Base-by-base conservation (phyloP, 208 protist genomes). In the Trypanosoma melophagium region DNA sequence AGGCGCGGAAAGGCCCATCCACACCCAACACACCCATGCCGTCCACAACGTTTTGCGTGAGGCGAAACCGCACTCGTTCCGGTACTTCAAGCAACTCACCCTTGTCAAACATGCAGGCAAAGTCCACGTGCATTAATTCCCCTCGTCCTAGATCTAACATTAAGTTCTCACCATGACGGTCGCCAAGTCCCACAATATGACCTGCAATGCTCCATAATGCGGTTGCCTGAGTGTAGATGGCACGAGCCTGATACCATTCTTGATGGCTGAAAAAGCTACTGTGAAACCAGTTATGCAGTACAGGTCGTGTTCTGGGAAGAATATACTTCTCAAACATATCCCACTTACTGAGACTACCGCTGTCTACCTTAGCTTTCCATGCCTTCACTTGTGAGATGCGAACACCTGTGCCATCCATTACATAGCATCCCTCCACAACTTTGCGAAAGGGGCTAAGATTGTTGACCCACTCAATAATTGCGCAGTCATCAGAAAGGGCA, bases 31-130 rank as follows among this genome's bases (percentile, higher is more conserved):
- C 79, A 5, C 98, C 97, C 81, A 99, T 97, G 1, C 69, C 95
- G 70, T 99, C 96, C 9, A 98, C 81, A 47, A 99, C 66, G 74
- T 99, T 99, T 59, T 92, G 94, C 14, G 98, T 99, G 1, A 99
- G 84, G 21, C 98, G 87, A 80, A 99, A 99, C 17, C 97, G 97
- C 40, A 99, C 98, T 24, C 79, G 71, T 79, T 99, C 97, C 0
- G 97, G 94, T 10, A 98, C 81, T 31, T 88, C 66, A 1, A 99
- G 87, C 24, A 79, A 87, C 80, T 97, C 90, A 16, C 93, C 98
- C 61, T 97, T 97, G 76, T 99, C 97, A 71, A 99, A 99, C 75
- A 99, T 88, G 69, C 91, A 97, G 1, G 87, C 93, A 74, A 99
- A 98, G 83, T 98, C 96, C 4, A 98, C 93, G 72, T 98, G 96